Conservation (phyloP, 2,329 filamentous ascomycete genomes). For the Bimuria novae-zelandiae region DNA sequence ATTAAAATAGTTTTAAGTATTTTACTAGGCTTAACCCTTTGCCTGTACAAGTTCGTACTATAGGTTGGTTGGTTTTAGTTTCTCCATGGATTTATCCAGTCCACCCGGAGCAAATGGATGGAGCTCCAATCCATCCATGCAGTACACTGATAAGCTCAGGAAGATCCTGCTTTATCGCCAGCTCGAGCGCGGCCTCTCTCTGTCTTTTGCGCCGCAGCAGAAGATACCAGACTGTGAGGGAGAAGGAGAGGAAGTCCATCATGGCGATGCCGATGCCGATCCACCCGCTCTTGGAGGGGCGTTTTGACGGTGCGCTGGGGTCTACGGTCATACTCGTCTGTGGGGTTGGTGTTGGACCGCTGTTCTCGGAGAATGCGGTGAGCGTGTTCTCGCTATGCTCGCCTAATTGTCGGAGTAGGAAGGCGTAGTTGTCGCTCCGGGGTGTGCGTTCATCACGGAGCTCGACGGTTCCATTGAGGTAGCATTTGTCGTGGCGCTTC, state of each 20-base stretch:
- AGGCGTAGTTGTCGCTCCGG: neutral
- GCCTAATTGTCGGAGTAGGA: slow-evolving; percentile 6
- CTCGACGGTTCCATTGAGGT: slow-evolving; percentile 1
- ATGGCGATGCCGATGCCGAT: neutral
- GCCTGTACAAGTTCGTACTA: too few species aligned
- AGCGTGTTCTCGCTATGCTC: neutral
- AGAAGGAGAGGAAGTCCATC: neutral
- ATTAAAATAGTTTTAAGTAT: too few species aligned
- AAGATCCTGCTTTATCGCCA: neutral
- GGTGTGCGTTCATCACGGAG: neutral
- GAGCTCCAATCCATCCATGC: too few species aligned
- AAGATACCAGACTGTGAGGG: neutral
- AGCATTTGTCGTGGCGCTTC: neutral
- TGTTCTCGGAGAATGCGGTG: neutral
- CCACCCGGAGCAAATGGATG: too few species aligned
- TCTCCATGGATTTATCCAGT: too few species aligned
- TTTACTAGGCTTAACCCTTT: neutral
- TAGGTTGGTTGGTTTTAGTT: too few species aligned
- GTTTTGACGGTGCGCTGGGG: neutral
- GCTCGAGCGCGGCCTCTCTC: neutral
- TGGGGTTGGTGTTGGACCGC: neutral
- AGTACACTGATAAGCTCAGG: neutral
- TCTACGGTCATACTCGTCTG: neutral
- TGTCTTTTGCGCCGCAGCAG: neutral
- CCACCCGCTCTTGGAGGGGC: neutral